Evolutionary conservation across 805 yeast genomes (phyloP).

Genomic region (Yarrowia keelungensis): DNA sequence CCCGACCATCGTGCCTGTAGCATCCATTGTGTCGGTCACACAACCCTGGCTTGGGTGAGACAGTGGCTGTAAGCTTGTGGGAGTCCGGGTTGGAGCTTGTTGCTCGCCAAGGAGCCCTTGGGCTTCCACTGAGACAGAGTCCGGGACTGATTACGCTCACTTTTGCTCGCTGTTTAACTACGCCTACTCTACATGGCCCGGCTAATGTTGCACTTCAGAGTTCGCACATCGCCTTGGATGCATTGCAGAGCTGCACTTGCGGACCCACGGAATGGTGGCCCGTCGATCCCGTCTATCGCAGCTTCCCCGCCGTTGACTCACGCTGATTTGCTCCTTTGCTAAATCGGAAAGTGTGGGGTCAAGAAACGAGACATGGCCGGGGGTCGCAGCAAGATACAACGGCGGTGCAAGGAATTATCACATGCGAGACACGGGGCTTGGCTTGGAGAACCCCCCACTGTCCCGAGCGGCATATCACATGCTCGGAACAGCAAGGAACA

Average conservation of each 20-base stretch:
- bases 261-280: constrained; percentile 21
- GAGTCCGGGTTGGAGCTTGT: too few relatives aligned
- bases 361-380: neutral
- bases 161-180: constrained; percentile 3
- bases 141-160: constrained; percentile 26
- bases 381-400: neutral
- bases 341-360: constrained; percentile 23
- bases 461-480: neutral
- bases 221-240: constrained; percentile 12
- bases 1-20: neutral
- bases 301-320: constrained; percentile 28
- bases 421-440: constrained; percentile 1
- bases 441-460: too few relatives aligned
- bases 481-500: constrained; percentile 22
- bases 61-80: constrained; percentile 8
- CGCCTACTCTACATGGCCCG: constrained; percentile 21
- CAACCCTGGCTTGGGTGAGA: constrained; percentile 5
- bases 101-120: neutral
- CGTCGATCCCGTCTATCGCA: constrained; percentile 15
- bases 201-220: constrained; percentile 32
- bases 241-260: neutral
- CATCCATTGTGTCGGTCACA: neutral
- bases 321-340: constrained; percentile 7
- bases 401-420: neutral
- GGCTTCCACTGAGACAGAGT: constrained; percentile 1